Evolutionary conservation across 345 rosid genomes (phyloP).

Genomic region (Eucalyptus lansdowneana): DNA sequence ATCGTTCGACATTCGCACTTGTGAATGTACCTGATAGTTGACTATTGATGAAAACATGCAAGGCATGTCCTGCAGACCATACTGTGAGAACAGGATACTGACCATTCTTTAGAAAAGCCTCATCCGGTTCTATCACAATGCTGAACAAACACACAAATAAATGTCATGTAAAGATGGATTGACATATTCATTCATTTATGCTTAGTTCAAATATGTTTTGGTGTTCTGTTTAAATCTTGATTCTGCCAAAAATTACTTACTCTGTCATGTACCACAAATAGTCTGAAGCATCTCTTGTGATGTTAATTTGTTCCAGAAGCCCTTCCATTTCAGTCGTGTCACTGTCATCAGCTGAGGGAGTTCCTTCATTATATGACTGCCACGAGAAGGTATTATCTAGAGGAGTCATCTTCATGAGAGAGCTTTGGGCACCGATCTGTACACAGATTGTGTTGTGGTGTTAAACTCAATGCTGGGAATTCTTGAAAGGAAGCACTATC

Average conservation of each 20-base stretch:
- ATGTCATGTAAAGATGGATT: neutral
- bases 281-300: slow-evolving; percentile 74
- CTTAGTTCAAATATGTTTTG: neutral
- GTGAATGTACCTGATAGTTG: slow-evolving; percentile 34
- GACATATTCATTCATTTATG: neutral
- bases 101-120: slow-evolving; percentile 1
- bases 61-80: slow-evolving; percentile 37
- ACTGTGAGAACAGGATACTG: slow-evolving; percentile 12
- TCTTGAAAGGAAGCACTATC: neutral
- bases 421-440: slow-evolving; percentile 58
- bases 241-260: slow-evolving; percentile 26
- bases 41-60: slow-evolving; percentile 29
- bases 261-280: slow-evolving; percentile 94
- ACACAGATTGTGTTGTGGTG: neutral
- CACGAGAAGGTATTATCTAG: slow-evolving; percentile 37
- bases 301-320: slow-evolving; percentile 63
- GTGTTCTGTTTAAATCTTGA: neutral
- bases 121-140: slow-evolving; percentile 1
- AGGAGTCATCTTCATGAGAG: slow-evolving; percentile 51
- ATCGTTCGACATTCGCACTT: neutral
- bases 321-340: slow-evolving; percentile 37
- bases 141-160: neutral
- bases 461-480: neutral
- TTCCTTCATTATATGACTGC: slow-evolving; percentile 64
- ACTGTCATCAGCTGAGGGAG: slow-evolving; percentile 31